These are phyloP conservation scores for Naganishia liquefaciens DNA, from an alignment of 1,284 basidiomycete species.

Conservation along the genomic window DNA sequence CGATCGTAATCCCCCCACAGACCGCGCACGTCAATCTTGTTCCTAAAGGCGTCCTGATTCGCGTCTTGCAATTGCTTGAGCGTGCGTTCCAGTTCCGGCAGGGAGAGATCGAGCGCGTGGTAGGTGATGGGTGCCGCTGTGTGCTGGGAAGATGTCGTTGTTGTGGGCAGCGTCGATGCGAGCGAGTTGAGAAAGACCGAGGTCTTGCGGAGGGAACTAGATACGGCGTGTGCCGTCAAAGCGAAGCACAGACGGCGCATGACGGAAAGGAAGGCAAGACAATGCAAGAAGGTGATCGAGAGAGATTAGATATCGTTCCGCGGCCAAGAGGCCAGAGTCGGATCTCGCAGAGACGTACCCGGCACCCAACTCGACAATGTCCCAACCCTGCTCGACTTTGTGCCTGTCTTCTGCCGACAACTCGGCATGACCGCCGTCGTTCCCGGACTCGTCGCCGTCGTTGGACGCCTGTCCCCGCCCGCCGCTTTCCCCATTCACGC, in stretches of 20 bases:
- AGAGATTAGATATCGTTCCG: conserved; percentile 25
- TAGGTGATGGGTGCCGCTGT: conserved; percentile 70
- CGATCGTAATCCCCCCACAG: conserved; percentile 88
- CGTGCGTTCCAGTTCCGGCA: conserved; percentile 79
- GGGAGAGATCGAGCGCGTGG: conserved; percentile 90
- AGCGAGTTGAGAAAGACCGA: conserved; percentile 80
- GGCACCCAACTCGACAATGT: conserved; percentile 80
- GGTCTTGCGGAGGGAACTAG: conserved; percentile 83
- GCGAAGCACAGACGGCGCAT: conserved; percentile 24
- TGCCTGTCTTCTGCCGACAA: conserved; percentile 3
- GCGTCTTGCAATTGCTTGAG: conserved; percentile 67
- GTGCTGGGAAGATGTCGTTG: neutral
- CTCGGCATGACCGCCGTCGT: conserved; percentile 7
- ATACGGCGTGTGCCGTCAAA: too few species aligned
- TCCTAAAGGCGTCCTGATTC: conserved; percentile 66
- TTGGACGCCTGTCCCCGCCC: too few species aligned
- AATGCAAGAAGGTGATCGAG: conserved; percentile 19
- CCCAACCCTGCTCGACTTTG: conserved; percentile 51
- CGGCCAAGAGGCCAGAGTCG: conserved; percentile 24
- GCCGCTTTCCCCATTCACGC: conserved; percentile 55
- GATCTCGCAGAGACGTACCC: conserved; percentile 64
- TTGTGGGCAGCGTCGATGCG: conserved; percentile 54
- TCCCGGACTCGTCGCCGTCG: neutral
- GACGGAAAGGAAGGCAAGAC: neutral
- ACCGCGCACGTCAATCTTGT: conserved; percentile 74